phyloP scores from a whole-genome alignment of 768 basidiomycete species.

The Termitomyces sp. region DNA sequence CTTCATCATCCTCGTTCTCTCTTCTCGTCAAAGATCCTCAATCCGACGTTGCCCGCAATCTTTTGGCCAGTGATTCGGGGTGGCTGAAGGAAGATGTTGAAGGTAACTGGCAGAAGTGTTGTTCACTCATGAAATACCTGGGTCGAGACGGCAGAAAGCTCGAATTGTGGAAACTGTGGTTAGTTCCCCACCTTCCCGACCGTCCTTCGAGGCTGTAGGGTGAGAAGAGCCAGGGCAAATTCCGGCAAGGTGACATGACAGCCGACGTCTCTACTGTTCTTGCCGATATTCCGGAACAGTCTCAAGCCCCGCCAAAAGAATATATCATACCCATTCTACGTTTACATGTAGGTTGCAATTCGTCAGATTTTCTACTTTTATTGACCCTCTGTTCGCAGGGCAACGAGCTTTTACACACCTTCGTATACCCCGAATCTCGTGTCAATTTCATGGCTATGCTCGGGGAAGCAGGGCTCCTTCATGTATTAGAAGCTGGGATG shows the following conservation, averaged over 20 bases:
- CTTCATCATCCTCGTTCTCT: slow-evolving; percentile 26
- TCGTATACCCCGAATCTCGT: slow-evolving; percentile 75
- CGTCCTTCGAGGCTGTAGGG: neutral
- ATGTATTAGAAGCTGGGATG: slow-evolving; percentile 27
- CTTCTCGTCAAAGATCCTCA: slow-evolving; percentile 17
- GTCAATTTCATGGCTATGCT: slow-evolving; percentile 58
- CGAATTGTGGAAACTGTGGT: slow-evolving; percentile 73
- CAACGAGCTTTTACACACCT: slow-evolving; percentile 46
- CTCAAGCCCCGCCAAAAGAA: slow-evolving; percentile 26
- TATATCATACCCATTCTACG: slow-evolving; percentile 48
- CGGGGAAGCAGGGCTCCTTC: slow-evolving; percentile 36
- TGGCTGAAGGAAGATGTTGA: slow-evolving; percentile 51
- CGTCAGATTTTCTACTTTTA: neutral
- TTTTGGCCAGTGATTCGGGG: slow-evolving; percentile 25
- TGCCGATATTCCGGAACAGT: slow-evolving; percentile 15
- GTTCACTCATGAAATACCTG: slow-evolving; percentile 42
- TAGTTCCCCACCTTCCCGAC: slow-evolving; percentile 20
- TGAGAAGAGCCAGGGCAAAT: slow-evolving; percentile 10
- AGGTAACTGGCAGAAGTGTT: slow-evolving; percentile 59
- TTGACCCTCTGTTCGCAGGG: slow-evolving; percentile 32
- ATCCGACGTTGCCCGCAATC: slow-evolving; percentile 6
- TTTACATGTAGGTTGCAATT: slow-evolving; percentile 44
- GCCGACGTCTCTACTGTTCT: slow-evolving; percentile 21
- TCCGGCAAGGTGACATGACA: slow-evolving; percentile 33
- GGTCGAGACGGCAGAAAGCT: slow-evolving; percentile 68